A percentile compares a stretch with the other conserved stretches of the same genome.
Conservation (phyloP, 2,329 filamentous ascomycete genomes). For the Epichloe aotearoae region DNA sequence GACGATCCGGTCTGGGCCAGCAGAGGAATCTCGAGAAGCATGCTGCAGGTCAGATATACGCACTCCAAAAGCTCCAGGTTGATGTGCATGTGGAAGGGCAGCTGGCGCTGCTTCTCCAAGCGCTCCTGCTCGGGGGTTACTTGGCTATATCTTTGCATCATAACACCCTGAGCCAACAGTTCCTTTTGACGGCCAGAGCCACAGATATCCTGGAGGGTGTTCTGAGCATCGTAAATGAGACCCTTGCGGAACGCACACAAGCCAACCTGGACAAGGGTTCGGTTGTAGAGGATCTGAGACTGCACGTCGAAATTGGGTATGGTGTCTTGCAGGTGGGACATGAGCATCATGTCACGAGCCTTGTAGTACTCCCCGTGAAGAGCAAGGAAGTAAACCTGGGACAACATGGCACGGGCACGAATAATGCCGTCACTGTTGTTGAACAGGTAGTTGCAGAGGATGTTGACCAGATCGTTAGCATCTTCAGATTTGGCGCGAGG, state of each 20-base stretch:
- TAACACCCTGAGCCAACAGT: conserved; percentile 90
- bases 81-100: conserved; percentile 99
- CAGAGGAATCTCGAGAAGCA: conserved; percentile 96
- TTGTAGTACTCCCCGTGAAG: conserved; percentile 97
- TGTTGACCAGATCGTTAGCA: conserved; percentile 63
- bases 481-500: conserved; percentile 56
- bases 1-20: conserved; percentile 94
- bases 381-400: conserved; percentile 96
- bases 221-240: conserved; percentile 93
- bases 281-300: conserved; percentile 97
- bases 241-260: conserved; percentile 97
- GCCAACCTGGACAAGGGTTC: conserved; percentile 92
- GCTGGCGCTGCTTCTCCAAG: conserved; percentile 88
- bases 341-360: conserved; percentile 97
- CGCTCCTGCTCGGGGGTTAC: conserved; percentile 94
- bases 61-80: conserved; percentile 97
- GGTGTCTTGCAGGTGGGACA: conserved; percentile 97
- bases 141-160: conserved; percentile 93
- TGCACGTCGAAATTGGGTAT: conserved; percentile 94
- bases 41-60: conserved; percentile 96
- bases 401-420: conserved; percentile 90
- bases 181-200: conserved; percentile 97
- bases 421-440: conserved; percentile 90
- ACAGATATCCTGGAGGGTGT: conserved; percentile 94
- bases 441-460: conserved; percentile 92